phyloP scores from a whole-genome alignment of 2,329 filamentous ascomycete genomes.

The Madurella fahalii region DNA sequence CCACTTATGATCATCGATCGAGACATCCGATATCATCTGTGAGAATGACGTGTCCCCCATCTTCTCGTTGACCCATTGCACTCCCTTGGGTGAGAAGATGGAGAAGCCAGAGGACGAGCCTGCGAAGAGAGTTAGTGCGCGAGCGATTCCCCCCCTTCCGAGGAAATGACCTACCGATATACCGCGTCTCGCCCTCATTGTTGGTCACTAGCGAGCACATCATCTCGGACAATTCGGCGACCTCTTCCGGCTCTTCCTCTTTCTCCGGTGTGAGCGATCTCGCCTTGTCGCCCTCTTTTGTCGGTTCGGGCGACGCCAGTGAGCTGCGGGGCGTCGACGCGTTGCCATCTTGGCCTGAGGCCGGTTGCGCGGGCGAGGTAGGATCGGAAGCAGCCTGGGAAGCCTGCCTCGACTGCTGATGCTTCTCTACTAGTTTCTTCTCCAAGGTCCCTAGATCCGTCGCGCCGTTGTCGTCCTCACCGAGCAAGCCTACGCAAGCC shows the following conservation, averaged over 20 bases:
- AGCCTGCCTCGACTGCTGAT: constrained; percentile 46
- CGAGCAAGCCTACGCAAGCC: constrained; percentile 60
- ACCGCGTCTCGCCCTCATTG: constrained; percentile 88
- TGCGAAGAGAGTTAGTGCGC: constrained; percentile 34
- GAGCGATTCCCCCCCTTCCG: not conserved
- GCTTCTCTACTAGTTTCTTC: constrained; percentile 63
- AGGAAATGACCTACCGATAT: constrained; percentile 67
- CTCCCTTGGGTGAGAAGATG: constrained; percentile 96
- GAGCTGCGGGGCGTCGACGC: constrained; percentile 50
- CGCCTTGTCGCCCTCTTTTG: constrained; percentile 37
- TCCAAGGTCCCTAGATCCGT: constrained; percentile 87
- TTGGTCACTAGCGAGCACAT: constrained; percentile 98
- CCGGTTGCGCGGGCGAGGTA: constrained; percentile 47
- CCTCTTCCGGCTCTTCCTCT: constrained; percentile 66
- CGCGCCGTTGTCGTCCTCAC: constrained; percentile 77
- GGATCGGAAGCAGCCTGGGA: constrained; percentile 49
- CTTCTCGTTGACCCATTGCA: constrained; percentile 97
- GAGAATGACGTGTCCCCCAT: constrained; percentile 95
- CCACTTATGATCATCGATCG: constrained; percentile 91
- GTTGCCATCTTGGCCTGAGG: constrained; percentile 40
- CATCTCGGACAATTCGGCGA: constrained; percentile 90
- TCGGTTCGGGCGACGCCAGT: constrained; percentile 50
- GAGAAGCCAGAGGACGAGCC: constrained; percentile 96
- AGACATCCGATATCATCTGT: constrained; percentile 88
- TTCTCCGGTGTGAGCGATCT: constrained; percentile 39